Percentiles rank a stretch among this genome's conserved stretches.
Evolutionary conservation across 1,284 basidiomycete genomes (phyloP).

Genomic region (Austroboletus niveus): DNA sequence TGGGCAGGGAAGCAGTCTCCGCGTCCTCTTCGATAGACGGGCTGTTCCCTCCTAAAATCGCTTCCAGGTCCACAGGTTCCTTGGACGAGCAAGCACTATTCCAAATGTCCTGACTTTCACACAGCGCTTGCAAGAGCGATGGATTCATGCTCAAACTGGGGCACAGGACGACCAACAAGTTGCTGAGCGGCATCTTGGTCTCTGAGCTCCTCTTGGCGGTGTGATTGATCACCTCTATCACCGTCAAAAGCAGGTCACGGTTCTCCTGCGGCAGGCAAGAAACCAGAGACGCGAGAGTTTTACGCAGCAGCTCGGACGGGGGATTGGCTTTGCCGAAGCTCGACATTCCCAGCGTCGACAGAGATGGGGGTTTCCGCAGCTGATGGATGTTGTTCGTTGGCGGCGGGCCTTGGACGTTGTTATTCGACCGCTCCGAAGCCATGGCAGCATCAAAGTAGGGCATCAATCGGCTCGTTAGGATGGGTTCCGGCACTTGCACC

Average conservation of each 20-base stretch:
- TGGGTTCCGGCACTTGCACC: slow-evolving; percentile 72
- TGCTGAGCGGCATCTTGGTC: slow-evolving; percentile 85
- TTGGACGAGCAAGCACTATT: slow-evolving; percentile 27
- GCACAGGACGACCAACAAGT: slow-evolving; percentile 76
- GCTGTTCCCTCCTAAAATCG: background rate
- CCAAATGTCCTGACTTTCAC: slow-evolving; percentile 72
- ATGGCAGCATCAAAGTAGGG: slow-evolving; percentile 78
- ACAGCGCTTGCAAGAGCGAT: slow-evolving; percentile 67
- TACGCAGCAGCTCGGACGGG: slow-evolving; percentile 54
- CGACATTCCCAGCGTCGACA: slow-evolving; percentile 73
- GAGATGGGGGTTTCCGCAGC: slow-evolving; percentile 71
- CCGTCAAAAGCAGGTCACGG: slow-evolving; percentile 67
- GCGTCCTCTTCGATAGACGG: background rate
- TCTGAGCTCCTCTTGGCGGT: slow-evolving; percentile 60
- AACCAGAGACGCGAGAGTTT: slow-evolving; percentile 56
- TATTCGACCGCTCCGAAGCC: slow-evolving; percentile 48
- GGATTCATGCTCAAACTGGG: slow-evolving; percentile 80
- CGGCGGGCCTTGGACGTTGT: slow-evolving; percentile 26
- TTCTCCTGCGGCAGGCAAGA: slow-evolving; percentile 69
- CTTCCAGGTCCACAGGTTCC: slow-evolving; percentile 10
- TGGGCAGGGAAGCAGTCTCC: background rate
- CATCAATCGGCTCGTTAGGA: slow-evolving; percentile 68
- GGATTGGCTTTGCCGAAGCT: slow-evolving; percentile 56
- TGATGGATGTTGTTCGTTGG: slow-evolving; percentile 42
- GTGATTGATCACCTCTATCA: slow-evolving; percentile 68